These are phyloP conservation scores for Cyphellophora attinorum DNA, from an alignment of 2,329 filamentous ascomycete species.

Conservation along the genomic window DNA sequence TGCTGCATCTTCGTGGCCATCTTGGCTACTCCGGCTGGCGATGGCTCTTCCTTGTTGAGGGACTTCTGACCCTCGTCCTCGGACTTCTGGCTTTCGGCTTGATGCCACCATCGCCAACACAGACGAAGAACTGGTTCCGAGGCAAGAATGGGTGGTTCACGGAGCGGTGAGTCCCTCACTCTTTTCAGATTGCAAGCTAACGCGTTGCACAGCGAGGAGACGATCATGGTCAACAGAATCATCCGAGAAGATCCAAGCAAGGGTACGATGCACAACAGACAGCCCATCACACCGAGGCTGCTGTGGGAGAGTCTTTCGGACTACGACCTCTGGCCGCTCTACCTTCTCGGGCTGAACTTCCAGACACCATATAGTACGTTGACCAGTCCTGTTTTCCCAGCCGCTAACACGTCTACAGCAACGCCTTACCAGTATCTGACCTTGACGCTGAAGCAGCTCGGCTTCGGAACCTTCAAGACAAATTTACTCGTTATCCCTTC, in stretches of 20 bases:
- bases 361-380: too few relatives aligned
- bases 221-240: constrained; percentile 51
- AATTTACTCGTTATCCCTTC: constrained; percentile 56
- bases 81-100: constrained; percentile 33
- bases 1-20: constrained; percentile 27
- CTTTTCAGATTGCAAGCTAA: too few relatives aligned
- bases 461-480: constrained; percentile 21
- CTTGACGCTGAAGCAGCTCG: constrained; percentile 33
- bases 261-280: constrained; percentile 33
- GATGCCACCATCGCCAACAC: constrained; percentile 49
- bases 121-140: constrained; percentile 35
- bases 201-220: too few relatives aligned
- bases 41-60: constrained; percentile 31
- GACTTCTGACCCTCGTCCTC: constrained; percentile 31
- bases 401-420: constrained; percentile 31
- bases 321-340: constrained; percentile 46
- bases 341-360: constrained; percentile 34
- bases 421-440: constrained; percentile 38
- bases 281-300: constrained; percentile 34
- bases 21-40: constrained; percentile 11
- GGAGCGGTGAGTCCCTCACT: too few relatives aligned
- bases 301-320: constrained; percentile 41
- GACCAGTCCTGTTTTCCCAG: too few relatives aligned
- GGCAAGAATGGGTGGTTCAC: constrained; percentile 51
- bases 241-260: constrained; percentile 25